Conservation (phyloP, 2,329 filamentous ascomycete genomes). For the Phialophora chinensis region DNA sequence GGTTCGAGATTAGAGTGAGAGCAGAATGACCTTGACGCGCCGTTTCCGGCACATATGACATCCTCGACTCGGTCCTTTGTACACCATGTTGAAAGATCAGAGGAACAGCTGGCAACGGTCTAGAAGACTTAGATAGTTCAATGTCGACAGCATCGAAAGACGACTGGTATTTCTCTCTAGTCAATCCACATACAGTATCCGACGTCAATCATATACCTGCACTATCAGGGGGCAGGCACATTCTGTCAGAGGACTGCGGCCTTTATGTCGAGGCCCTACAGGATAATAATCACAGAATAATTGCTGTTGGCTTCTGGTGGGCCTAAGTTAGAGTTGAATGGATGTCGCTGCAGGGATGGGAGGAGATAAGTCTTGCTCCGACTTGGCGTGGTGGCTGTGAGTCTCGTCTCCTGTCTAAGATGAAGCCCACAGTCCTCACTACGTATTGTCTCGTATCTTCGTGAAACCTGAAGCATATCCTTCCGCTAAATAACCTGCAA, state of each 20-base stretch:
- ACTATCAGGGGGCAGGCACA: background rate
- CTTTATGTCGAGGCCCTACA: background rate
- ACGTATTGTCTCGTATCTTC: background rate
- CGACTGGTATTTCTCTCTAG: background rate
- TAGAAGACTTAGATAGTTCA: background rate
- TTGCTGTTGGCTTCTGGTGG: background rate
- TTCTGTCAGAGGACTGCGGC: background rate
- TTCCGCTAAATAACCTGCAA: background rate
- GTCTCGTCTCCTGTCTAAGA: background rate
- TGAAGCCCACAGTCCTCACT: background rate
- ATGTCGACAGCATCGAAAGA: background rate
- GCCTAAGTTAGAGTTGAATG: background rate
- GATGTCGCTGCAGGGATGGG: background rate
- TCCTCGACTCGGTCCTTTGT: constrained; percentile 34
- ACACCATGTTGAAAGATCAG: constrained; percentile 28
- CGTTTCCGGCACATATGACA: constrained; percentile 30
- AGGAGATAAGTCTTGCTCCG: background rate
- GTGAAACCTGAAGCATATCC: background rate
- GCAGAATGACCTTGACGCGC: constrained; percentile 29
- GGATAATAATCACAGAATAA: background rate
- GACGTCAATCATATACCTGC: background rate
- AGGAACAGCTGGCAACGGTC: background rate
- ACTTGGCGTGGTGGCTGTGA: background rate
- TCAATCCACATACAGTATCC: background rate
- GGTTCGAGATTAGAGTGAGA: background rate